Conservation (phyloP, 1,284 basidiomycete genomes). For the Coniophora puteana region DNA sequence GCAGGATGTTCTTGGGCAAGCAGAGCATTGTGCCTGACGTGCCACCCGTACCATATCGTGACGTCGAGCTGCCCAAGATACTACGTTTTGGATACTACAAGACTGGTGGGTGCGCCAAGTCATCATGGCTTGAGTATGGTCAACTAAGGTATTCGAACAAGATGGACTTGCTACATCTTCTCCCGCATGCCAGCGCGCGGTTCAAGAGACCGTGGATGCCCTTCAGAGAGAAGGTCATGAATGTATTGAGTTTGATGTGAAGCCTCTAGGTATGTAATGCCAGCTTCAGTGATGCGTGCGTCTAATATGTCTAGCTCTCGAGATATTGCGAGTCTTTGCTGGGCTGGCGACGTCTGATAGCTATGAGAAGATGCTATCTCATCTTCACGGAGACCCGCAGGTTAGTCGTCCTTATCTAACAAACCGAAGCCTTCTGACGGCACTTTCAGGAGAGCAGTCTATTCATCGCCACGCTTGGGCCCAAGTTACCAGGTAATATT, state of each 20-base stretch:
- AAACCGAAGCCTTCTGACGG: neutral
- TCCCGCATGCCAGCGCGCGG: conserved; percentile 77
- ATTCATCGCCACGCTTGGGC: conserved; percentile 56
- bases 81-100: conserved; percentile 74
- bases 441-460: conserved; percentile 47
- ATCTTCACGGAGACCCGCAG: conserved; percentile 68
- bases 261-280: too few species aligned
- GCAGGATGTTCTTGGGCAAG: conserved; percentile 52
- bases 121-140: neutral
- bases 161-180: conserved; percentile 70
- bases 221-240: conserved; percentile 72
- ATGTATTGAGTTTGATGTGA: conserved; percentile 69
- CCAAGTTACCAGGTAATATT: conserved; percentile 52
- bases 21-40: conserved; percentile 37
- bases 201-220: conserved; percentile 72
- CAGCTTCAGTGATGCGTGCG: neutral
- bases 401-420: conserved; percentile 29
- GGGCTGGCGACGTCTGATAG: conserved; percentile 74
- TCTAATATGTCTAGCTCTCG: conserved; percentile 32
- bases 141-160: conserved; percentile 19
- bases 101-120: conserved; percentile 38
- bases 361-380: conserved; percentile 65
- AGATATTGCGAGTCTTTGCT: conserved; percentile 62
- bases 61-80: conserved; percentile 49
- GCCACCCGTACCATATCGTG: conserved; percentile 59